Evolutionary conservation across 768 basidiomycete genomes (phyloP).

Genomic region (Boletus tylopilopsis): DNA sequence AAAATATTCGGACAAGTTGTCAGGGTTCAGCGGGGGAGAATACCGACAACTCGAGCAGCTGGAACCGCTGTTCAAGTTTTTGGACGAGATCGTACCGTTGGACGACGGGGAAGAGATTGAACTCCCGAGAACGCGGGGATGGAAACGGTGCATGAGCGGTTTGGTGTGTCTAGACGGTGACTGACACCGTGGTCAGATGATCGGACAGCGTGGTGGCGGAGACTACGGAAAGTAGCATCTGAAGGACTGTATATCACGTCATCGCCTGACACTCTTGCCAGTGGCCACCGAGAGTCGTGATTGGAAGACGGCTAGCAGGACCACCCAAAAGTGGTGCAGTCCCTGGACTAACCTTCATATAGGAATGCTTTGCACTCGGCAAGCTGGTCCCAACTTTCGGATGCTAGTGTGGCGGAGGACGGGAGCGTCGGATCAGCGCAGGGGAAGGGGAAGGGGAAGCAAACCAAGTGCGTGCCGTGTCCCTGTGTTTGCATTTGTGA

Average conservation of each 20-base stretch:
- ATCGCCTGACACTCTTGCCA: too few species aligned
- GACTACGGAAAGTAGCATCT: slow-evolving; percentile 37
- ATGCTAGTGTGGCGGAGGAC: slow-evolving; percentile 37
- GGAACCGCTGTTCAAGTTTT: slow-evolving; percentile 60
- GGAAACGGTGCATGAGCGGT: slow-evolving; percentile 41
- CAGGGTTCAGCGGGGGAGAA: slow-evolving; percentile 69
- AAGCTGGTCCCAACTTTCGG: too few species aligned
- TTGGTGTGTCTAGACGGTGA: not conserved
- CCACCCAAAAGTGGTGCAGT: too few species aligned
- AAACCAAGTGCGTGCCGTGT: slow-evolving; percentile 36
- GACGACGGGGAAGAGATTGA: slow-evolving; percentile 56
- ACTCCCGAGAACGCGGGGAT: slow-evolving; percentile 39
- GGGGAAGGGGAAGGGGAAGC: slow-evolving; percentile 32
- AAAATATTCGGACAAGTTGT: slow-evolving; percentile 68
- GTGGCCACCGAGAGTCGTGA: too few species aligned
- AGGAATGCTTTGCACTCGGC: too few species aligned
- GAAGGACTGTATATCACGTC: too few species aligned
- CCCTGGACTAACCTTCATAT: too few species aligned
- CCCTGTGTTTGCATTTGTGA: not conserved
- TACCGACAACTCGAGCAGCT: slow-evolving; percentile 61
- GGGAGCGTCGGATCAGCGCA: slow-evolving; percentile 26
- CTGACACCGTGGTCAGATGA: slow-evolving; percentile 38
- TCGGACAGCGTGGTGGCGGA: slow-evolving; percentile 56
- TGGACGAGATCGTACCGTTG: slow-evolving; percentile 68
- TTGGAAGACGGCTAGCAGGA: too few species aligned